These are phyloP conservation scores for Isoetes taiwanensis DNA, from an alignment of 75 land plant genomes.

Conservation along the genomic window DNA sequence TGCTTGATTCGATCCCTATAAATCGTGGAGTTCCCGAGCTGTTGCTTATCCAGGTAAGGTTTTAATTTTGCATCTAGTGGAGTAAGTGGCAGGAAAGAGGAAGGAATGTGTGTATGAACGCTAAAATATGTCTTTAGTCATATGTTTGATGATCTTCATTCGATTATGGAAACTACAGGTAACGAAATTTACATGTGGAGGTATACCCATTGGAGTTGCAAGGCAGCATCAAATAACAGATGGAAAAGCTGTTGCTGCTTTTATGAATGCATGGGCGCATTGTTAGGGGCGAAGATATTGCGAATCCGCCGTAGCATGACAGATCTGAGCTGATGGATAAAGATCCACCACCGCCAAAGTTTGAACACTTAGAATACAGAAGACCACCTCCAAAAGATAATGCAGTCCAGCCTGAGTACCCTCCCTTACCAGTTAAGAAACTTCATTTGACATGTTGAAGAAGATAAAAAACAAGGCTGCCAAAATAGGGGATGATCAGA, in stretches of 20 bases:
- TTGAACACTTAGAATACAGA: conserved; percentile 39
- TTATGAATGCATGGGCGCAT: conserved; percentile 43
- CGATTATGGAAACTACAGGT: conserved; percentile 12
- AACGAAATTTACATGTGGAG: conserved; percentile 41
- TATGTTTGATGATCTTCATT: no score
- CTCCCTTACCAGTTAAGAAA: conserved; percentile 17
- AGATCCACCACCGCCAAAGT: conserved; percentile 28
- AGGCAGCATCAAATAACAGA: conserved; percentile 52
- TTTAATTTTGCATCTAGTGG: no score
- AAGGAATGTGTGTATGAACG: no score
- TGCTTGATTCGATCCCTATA: no score
- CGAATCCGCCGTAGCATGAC: conserved; percentile 23
- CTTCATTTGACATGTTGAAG: conserved; percentile 20
- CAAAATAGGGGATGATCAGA: conserved; percentile 8
- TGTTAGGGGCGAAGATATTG: conserved; percentile 24
- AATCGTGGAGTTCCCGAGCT: no score
- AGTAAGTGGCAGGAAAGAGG: no score
- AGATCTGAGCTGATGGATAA: conserved; percentile 23
- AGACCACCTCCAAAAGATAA: conserved; percentile 8
- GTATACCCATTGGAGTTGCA: conserved; percentile 40
- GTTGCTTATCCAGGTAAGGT: no score
- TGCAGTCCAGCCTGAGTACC: not conserved
- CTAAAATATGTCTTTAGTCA: no score
- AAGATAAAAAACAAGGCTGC: conserved; percentile 16
- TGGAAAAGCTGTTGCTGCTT: conserved; percentile 33